Conservation (phyloP, 208 protist species). For the Leptomonas pyrrhocoris region DNA sequence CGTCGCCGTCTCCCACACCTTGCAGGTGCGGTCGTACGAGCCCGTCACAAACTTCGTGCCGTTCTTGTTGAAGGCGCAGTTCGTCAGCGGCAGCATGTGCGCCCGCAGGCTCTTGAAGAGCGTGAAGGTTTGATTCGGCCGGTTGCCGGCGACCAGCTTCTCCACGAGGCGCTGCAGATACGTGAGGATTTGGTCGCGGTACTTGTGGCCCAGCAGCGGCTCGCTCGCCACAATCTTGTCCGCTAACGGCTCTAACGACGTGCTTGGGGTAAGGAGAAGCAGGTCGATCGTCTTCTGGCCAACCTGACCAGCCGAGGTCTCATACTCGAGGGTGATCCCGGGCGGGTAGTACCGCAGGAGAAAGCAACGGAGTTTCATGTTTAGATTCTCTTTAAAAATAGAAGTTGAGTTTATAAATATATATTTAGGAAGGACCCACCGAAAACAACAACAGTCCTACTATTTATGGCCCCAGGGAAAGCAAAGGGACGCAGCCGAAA, state of each 20-base stretch:
- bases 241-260: slow-evolving; percentile 84
- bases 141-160: slow-evolving; percentile 76
- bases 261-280: slow-evolving; percentile 80
- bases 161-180: slow-evolving; percentile 91
- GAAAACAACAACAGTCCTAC: too few species aligned
- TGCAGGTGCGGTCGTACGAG: slow-evolving; percentile 96
- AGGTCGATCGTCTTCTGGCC: slow-evolving; percentile 93
- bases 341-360: slow-evolving; percentile 96
- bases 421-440: too few species aligned
- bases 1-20: slow-evolving; percentile 94
- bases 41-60: slow-evolving; percentile 95
- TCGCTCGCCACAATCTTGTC: slow-evolving; percentile 88
- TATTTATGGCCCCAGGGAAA: too few species aligned
- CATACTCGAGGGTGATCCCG: slow-evolving; percentile 94
- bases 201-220: slow-evolving; percentile 84
- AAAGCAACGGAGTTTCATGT: slow-evolving; percentile 93
- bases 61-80: slow-evolving; percentile 97
- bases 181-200: slow-evolving; percentile 74
- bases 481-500: too few species aligned
- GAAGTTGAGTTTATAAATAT: too few species aligned
- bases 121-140: slow-evolving; percentile 88
- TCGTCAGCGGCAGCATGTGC: slow-evolving; percentile 96
- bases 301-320: slow-evolving; percentile 79
- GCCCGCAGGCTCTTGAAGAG: slow-evolving; percentile 95
- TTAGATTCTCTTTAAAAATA: neutral